These are phyloP conservation scores for Dendrocalamus latiflorus DNA, from an alignment of 202 grass and related monocot species.

Conservation along the genomic window DNA sequence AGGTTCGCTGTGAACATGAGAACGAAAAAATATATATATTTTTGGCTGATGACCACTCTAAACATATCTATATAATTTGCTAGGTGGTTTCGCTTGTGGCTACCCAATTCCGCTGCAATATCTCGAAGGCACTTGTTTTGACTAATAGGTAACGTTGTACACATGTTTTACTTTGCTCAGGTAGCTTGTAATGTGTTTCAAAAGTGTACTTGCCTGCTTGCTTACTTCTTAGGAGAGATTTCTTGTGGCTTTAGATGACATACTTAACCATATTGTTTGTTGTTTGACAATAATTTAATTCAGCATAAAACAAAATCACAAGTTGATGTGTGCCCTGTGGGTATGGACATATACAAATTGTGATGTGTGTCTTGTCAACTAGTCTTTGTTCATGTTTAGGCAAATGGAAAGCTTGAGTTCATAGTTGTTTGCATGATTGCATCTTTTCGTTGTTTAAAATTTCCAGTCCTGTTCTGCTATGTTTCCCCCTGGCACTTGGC, in stretches of 20 bases:
- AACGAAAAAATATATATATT: background rate
- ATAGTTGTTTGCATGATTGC: background rate
- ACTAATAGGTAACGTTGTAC: constrained; percentile 65
- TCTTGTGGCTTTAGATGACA: background rate
- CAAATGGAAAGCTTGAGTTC: too few species aligned
- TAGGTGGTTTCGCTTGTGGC: constrained; percentile 94
- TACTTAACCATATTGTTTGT: too few species aligned
- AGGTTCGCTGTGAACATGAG: constrained; percentile 42
- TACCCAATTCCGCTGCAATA: constrained; percentile 86
- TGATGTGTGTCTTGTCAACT: background rate
- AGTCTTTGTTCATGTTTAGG: background rate
- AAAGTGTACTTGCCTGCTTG: background rate
- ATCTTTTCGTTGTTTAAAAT: background rate
- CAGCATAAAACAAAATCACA: background rate
- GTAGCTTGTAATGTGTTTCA: background rate
- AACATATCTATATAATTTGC: constrained; percentile 25
- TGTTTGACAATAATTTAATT: constrained; percentile 15
- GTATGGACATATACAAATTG: too few species aligned
- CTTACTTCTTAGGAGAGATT: background rate
- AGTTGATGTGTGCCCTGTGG: background rate
- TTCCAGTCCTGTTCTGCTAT: background rate
- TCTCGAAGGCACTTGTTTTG: constrained; percentile 89
- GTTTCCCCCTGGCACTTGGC: background rate
- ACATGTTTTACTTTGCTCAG: constrained; percentile 5
- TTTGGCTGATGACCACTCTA: background rate